These are phyloP conservation scores for Hygrophorus russula DNA, from an alignment of 768 basidiomycete species.

Conservation along the genomic window DNA sequence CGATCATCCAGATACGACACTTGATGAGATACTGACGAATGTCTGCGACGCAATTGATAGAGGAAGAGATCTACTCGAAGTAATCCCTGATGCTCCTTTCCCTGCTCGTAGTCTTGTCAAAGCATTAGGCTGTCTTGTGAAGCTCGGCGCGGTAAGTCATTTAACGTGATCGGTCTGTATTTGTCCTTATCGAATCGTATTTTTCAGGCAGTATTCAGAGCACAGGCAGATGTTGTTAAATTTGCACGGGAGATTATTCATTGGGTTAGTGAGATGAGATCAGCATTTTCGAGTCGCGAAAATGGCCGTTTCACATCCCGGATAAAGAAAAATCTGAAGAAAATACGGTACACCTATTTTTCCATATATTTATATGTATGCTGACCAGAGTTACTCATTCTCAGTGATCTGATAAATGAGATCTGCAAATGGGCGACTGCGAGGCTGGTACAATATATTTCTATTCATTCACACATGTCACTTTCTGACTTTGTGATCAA, in stretches of 20 bases:
- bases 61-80: constrained; percentile 5
- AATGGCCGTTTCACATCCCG: constrained; percentile 6
- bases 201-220: neutral
- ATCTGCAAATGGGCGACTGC: neutral
- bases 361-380: neutral
- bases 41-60: constrained; percentile 6
- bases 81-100: constrained; percentile 10
- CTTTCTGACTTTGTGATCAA: neutral
- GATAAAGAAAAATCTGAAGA: constrained; percentile 9
- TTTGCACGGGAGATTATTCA: constrained; percentile 8
- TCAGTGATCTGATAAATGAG: neutral
- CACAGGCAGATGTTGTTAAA: neutral
- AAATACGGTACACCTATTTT: constrained; percentile 1
- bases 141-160: constrained; percentile 7
- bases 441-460: neutral
- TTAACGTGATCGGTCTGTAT: neutral
- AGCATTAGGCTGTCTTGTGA: constrained; percentile 8
- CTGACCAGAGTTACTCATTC: neutral
- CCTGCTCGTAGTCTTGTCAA: constrained; percentile 10
- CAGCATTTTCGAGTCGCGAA: constrained; percentile 1
- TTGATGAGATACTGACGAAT: constrained; percentile 3
- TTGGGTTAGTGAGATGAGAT: constrained; percentile 10
- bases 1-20: constrained; percentile 4
- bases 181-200: constrained; percentile 5
- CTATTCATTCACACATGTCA: neutral